Evolutionary conservation across 2,329 filamentous ascomycete species (phyloP).

Genomic region (Diaporthe citri): DNA sequence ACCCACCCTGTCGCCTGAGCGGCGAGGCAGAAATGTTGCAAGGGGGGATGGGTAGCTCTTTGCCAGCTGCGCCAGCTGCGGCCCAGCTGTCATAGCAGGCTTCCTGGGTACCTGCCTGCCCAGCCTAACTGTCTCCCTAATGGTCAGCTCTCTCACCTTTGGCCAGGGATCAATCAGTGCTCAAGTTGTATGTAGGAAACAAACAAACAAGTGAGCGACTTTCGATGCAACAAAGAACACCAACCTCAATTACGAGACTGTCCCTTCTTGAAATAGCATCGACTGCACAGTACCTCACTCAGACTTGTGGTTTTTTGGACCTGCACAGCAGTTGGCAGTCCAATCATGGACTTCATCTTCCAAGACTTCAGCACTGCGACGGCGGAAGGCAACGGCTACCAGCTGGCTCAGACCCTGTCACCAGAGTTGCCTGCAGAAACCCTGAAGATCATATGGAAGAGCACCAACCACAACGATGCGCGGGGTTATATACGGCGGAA

Average conservation of each 20-base stretch:
- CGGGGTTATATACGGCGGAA: constrained; percentile 80
- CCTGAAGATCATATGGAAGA: constrained; percentile 77
- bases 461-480: constrained; percentile 75
- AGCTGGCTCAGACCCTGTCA: constrained; percentile 79
- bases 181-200: background rate
- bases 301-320: background rate
- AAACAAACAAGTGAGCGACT: constrained; percentile 8
- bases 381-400: constrained; percentile 74
- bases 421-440: constrained; percentile 75
- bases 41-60: background rate
- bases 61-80: background rate
- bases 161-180: constrained; percentile 1
- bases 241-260: background rate
- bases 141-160: background rate
- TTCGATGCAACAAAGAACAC: constrained; percentile 8
- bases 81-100: background rate
- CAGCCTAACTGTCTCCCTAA: background rate
- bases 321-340: constrained; percentile 6
- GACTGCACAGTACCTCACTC: background rate
- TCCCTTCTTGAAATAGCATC: background rate
- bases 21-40: background rate
- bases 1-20: constrained; percentile 40
- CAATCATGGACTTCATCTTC: constrained; percentile 79
- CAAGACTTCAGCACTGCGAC: constrained; percentile 80
- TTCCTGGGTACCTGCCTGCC: background rate